These are phyloP conservation scores for Phytophthora litchii DNA, from an alignment of 352 stramenopile genomes.

Conservation along the genomic window DNA sequence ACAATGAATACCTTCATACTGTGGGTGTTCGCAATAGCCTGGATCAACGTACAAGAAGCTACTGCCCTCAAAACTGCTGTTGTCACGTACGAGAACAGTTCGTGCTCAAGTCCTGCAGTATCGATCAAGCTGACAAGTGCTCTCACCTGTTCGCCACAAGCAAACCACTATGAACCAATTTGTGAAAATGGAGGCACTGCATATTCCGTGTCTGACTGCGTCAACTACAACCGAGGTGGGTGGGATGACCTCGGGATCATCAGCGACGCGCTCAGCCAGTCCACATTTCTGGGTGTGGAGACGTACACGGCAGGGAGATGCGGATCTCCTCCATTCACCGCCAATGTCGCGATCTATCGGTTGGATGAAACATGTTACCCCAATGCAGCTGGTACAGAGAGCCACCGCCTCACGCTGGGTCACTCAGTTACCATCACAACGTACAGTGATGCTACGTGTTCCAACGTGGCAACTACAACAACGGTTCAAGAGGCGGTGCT, in stretches of 20 bases:
- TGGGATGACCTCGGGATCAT: slow-evolving; percentile 15
- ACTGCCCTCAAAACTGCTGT: background rate
- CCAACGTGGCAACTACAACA: background rate
- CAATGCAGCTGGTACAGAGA: slow-evolving; percentile 9
- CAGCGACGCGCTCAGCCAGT: background rate
- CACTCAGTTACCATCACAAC: slow-evolving; percentile 5
- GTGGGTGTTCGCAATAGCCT: too few species aligned
- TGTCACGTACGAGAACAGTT: background rate
- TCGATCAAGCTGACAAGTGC: background rate
- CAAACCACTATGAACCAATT: slow-evolving; percentile 9
- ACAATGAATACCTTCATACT: too few species aligned
- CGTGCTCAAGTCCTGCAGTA: background rate
- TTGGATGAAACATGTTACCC: slow-evolving; percentile 19
- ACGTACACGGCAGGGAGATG: background rate
- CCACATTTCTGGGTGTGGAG: slow-evolving; percentile 8
- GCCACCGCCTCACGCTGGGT: slow-evolving; percentile 13
- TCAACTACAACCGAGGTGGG: slow-evolving; percentile 1
- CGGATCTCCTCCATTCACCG: background rate
- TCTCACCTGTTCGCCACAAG: slow-evolving; percentile 7
- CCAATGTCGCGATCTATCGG: background rate
- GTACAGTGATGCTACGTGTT: slow-evolving; percentile 1
- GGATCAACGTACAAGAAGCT: too few species aligned
- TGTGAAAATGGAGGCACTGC: background rate
- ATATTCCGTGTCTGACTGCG: slow-evolving; percentile 19
- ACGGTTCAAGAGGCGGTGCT: background rate